Percentiles rank a stretch among this genome's conserved stretches.
These are phyloP conservation scores for Parvularia atlantis DNA, from an alignment of 78 protist species.

Conservation along the genomic window DNA sequence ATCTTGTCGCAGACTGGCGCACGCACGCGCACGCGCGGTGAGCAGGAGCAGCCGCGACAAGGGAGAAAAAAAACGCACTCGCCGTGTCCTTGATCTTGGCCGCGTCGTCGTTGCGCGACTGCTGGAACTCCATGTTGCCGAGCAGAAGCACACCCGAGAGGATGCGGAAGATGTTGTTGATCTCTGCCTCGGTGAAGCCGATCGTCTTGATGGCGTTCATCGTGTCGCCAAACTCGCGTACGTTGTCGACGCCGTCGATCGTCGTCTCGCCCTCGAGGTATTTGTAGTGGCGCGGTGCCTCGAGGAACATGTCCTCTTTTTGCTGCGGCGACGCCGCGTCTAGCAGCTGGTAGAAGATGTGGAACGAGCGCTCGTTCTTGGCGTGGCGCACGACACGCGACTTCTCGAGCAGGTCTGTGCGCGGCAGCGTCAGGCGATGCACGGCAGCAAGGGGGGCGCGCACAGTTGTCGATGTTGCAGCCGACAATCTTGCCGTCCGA, in stretches of 20 bases:
- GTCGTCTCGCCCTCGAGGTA: constrained; percentile 6
- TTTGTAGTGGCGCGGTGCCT: neutral
- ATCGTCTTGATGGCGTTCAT: constrained; percentile 47
- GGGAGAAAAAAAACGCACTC: no score
- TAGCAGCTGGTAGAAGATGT: constrained; percentile 91
- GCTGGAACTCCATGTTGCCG: constrained; percentile 64
- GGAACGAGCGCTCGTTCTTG: constrained; percentile 85
- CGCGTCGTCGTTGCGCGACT: constrained; percentile 25
- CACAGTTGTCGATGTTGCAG: constrained; percentile 76
- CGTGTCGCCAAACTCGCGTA: constrained; percentile 28
- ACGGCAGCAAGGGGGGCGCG: no score
- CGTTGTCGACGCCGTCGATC: constrained; percentile 57
- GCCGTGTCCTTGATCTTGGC: constrained; percentile 36
- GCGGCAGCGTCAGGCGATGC: no score
- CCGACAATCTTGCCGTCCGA: constrained; percentile 76
- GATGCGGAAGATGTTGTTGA: constrained; percentile 16
- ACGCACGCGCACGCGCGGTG: no score
- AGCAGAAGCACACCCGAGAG: constrained; percentile 73
- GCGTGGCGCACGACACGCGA: constrained; percentile 73
- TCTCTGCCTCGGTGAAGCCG: constrained; percentile 60
- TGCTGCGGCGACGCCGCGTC: constrained; percentile 54
- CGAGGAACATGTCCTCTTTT: constrained; percentile 11
- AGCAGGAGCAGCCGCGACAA: no score
- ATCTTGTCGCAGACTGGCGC: no score
- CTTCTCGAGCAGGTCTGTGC: constrained; percentile 89